Evolutionary conservation across 495 filamentous ascomycete genomes (phyloP), one percentile per base, ranked within the genome.

Genomic region (Xylaria acuta): DNA sequence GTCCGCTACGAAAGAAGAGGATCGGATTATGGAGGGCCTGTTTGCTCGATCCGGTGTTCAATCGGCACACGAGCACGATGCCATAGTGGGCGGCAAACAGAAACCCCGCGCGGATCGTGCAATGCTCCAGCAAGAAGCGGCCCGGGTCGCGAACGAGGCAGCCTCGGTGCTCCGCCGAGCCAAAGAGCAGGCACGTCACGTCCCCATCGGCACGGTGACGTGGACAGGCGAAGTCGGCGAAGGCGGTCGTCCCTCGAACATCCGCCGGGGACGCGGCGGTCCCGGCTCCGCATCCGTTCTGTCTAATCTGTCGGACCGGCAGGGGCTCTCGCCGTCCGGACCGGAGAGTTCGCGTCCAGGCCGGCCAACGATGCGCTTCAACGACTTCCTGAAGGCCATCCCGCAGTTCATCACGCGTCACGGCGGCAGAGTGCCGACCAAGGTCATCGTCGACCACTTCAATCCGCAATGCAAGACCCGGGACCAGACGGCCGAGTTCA

Each of bases 221-320:
- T 99, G 96, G 96, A 99, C 96, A 0, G 96, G 96, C 12, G 85
- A 89, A 69, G 87, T 91, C 54, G 96, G 96, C 9, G 84, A 90
- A 41, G 91, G 89, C 4, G 95, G 95, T 30, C 79, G 84, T 5
- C 87, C 87, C 3, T 59, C 70, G 14, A 82, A 82, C 36, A 74
- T 78, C 25, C 80, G 83, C 30, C 81, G 83, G 0, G 79, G 75
- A 27, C 75, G 79, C 5, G 75, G 77, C 41, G 85, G 83, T 5
- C 84, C 85, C 9, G 73, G 88, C 6, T 91, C 90, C 8, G 83
- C 86, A 4, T 83, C 83, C 60, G 83, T 94, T 4, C 75, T 93
- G 3, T 85, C 87, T 18, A 88, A 88, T 38, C 83, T 93, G n/a
- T 84, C 88, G 12, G 82, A 83, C 56, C 83, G 88, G 5, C 88